Percentiles rank a stretch among this genome's conserved stretches.
phyloP scores from a whole-genome alignment of 2,329 filamentous ascomycete species.

The Diaporthe aspalathi region DNA sequence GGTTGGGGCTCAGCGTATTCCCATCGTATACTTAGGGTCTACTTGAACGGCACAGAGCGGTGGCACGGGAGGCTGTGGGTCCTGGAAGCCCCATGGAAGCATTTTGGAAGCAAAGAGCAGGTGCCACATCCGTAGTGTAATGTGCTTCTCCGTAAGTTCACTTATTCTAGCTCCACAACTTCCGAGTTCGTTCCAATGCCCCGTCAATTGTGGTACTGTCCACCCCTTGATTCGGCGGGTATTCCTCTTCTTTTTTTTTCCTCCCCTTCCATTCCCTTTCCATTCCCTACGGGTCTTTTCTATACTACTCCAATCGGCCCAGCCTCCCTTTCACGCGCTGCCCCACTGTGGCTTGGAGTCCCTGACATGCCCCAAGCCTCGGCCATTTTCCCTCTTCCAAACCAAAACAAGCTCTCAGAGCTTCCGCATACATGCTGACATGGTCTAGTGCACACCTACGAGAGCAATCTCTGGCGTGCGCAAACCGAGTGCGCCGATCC shows the following conservation, averaged over 20 bases:
- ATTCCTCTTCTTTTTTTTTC: background rate
- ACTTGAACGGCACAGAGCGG: background rate
- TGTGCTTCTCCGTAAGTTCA: no score
- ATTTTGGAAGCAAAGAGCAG: constrained; percentile 28
- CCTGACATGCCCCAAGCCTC: constrained; percentile 27
- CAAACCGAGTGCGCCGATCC: background rate
- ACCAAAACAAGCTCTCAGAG: constrained; percentile 22
- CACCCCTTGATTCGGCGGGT: constrained; percentile 24
- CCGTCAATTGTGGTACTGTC: background rate
- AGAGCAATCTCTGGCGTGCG: background rate
- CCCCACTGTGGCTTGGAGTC: constrained; percentile 27
- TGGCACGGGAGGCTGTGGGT: background rate
- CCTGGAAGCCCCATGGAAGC: constrained; percentile 22
- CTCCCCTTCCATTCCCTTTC: background rate
- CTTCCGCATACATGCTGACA: background rate
- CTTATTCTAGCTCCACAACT: background rate
- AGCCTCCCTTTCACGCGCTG: background rate
- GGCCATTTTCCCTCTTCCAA: constrained; percentile 6
- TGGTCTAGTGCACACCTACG: background rate
- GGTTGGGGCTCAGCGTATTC: constrained; percentile 17
- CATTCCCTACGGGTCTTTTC: background rate
- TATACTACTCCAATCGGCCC: background rate
- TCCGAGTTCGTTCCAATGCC: background rate
- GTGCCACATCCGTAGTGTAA: no score
- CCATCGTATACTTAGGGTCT: background rate